These are phyloP conservation scores for Ammopiptanthus mongolicus DNA, from an alignment of 306 rosid genomes.

Conservation along the genomic window DNA sequence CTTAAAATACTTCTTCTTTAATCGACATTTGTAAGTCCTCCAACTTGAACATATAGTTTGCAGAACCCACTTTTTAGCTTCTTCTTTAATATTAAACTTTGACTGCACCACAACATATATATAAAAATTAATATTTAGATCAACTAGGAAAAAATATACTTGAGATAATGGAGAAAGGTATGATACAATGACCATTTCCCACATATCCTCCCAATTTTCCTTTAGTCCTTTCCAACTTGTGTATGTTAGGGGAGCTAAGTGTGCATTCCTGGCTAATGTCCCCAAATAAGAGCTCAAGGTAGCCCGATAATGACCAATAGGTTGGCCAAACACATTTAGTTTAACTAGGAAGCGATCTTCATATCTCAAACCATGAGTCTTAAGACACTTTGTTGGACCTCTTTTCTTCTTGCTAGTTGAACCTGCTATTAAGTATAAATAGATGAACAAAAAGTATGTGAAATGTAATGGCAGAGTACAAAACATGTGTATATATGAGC, in stretches of 20 bases:
- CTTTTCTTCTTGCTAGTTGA: not conserved
- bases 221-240: not conserved
- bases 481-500: too few species aligned
- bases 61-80: not conserved
- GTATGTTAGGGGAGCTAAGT: not conserved
- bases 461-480: too few species aligned
- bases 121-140: not conserved
- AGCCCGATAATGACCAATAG: not conserved
- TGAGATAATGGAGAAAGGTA: not conserved
- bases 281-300: not conserved
- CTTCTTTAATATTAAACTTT: not conserved
- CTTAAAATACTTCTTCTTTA: not conserved
- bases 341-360: not conserved
- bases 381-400: not conserved
- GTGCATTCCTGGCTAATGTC: not conserved
- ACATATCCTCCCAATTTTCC: not conserved
- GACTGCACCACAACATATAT: not conserved
- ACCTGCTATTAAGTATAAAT: not conserved
- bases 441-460: too few species aligned
- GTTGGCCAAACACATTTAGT: not conserved
- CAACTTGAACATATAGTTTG: not conserved
- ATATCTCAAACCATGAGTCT: not conserved
- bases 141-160: not conserved
- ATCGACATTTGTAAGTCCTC: not conserved
- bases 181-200: not conserved